Percentiles rank a stretch among this genome's conserved stretches.
Conservation (phyloP, 1,139 yeast species). For the Saccharomyces hybrid region DNA sequence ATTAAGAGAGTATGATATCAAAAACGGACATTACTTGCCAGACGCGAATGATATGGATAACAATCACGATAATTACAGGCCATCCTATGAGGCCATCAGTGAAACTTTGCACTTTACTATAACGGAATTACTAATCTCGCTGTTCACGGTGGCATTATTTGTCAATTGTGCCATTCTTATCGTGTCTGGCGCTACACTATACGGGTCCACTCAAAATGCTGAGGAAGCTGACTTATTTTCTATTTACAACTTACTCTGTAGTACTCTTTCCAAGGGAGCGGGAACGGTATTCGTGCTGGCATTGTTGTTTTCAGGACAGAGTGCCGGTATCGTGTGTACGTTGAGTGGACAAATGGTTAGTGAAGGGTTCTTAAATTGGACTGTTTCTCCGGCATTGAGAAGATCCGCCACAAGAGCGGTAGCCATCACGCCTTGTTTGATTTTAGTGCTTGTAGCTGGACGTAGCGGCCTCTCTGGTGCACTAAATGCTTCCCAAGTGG, state of each 20-base stretch:
- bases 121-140: slow-evolving; percentile 54
- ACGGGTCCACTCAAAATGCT: slow-evolving; percentile 50
- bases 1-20: slow-evolving; percentile 53
- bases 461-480: slow-evolving; percentile 62
- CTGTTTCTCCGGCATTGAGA: slow-evolving; percentile 59
- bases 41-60: slow-evolving; percentile 26
- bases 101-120: slow-evolving; percentile 60
- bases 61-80: slow-evolving; percentile 41
- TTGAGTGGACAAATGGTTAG: slow-evolving; percentile 76
- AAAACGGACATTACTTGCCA: slow-evolving; percentile 38
- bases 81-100: slow-evolving; percentile 57
- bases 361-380: slow-evolving; percentile 74
- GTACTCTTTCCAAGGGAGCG: slow-evolving; percentile 57
- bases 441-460: slow-evolving; percentile 57
- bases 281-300: slow-evolving; percentile 70
- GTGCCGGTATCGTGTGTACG: slow-evolving; percentile 77
- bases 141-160: slow-evolving; percentile 64
- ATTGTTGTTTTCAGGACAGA: slow-evolving; percentile 66
- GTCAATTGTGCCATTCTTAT: slow-evolving; percentile 68
- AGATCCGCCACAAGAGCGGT: slow-evolving; percentile 62
- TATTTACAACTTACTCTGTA: slow-evolving; percentile 56
- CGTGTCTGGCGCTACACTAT: slow-evolving; percentile 64
- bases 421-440: slow-evolving; percentile 64
- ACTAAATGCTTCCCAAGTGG: slow-evolving; percentile 68
- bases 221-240: slow-evolving; percentile 64